phyloP scores from a whole-genome alignment of 2,329 filamentous ascomycete genomes.

The Fusarium torulosum region DNA sequence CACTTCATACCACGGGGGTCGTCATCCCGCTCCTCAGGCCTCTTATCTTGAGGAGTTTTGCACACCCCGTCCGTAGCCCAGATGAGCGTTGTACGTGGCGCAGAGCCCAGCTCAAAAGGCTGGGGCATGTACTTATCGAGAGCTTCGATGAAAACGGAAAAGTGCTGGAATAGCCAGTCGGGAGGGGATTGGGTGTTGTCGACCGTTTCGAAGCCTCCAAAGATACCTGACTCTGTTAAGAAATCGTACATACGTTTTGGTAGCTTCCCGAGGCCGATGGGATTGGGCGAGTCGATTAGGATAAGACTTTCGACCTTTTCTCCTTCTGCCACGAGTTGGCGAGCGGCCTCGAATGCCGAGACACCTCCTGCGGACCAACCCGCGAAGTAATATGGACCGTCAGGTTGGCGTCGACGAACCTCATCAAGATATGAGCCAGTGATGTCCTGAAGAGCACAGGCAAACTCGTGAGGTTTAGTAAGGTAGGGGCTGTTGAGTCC shows the following conservation, averaged over 20 bases:
- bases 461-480: constrained; percentile 1
- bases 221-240: constrained; percentile 1
- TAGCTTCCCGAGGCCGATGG: background rate
- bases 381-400: background rate
- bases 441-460: background rate
- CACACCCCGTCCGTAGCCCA: constrained; percentile 10
- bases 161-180: constrained; percentile 1
- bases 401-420: background rate
- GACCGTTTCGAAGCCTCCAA: constrained; percentile 2
- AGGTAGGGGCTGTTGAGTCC: constrained; percentile 3
- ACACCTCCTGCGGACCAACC: constrained; percentile 7
- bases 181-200: background rate
- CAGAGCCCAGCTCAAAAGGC: background rate
- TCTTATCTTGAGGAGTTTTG: background rate
- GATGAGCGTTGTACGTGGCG: background rate
- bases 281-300: constrained; percentile 1
- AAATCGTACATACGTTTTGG: constrained; percentile 15
- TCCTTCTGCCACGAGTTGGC: accelerated
- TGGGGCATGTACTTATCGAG: background rate
- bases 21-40: background rate
- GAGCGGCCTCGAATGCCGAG: background rate
- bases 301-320: background rate
- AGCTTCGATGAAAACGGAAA: constrained; percentile 4
- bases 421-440: background rate
- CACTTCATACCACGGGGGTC: constrained; percentile 9